phyloP scores from a whole-genome alignment of 1,284 basidiomycete genomes.

The Mycena citricolor region DNA sequence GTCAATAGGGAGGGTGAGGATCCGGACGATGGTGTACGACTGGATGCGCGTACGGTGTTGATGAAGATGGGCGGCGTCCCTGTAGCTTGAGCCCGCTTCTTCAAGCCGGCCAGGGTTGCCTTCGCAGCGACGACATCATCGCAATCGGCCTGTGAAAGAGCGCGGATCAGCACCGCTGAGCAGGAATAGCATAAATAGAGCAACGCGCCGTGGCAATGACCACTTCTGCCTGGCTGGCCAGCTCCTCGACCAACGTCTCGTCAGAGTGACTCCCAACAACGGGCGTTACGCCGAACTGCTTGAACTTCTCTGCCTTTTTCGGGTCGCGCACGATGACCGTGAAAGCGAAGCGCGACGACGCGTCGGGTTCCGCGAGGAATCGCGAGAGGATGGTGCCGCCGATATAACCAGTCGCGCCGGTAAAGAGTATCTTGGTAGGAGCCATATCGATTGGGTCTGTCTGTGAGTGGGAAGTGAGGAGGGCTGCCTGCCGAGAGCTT shows the following conservation, averaged over 20 bases:
- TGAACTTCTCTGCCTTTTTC: constrained; percentile 35
- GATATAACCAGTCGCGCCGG: too few relatives aligned
- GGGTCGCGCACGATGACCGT: constrained; percentile 33
- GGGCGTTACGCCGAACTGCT: constrained; percentile 30
- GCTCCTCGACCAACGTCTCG: constrained; percentile 27
- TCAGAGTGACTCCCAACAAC: constrained; percentile 36
- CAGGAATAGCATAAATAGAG: background rate
- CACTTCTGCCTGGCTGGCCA: constrained; percentile 29
- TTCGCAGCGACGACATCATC: constrained; percentile 37
- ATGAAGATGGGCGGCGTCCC: constrained; percentile 41
- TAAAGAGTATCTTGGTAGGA: too few relatives aligned
- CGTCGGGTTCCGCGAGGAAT: constrained; percentile 32
- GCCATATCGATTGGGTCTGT: too few relatives aligned
- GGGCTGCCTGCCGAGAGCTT: too few relatives aligned
- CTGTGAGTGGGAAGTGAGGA: constrained; percentile 22
- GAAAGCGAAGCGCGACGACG: constrained; percentile 34
- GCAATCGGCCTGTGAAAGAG: constrained; percentile 35
- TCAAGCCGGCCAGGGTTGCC: constrained; percentile 40
- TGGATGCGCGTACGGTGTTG: constrained; percentile 27
- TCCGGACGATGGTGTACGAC: constrained; percentile 23
- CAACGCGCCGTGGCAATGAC: constrained; percentile 28
- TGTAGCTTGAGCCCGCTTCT: constrained; percentile 34
- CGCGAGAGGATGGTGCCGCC: constrained; percentile 38
- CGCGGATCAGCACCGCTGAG: background rate
- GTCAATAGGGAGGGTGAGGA: background rate